phyloP scores from a whole-genome alignment of 208 protist species.

The Histomonas meleagridis region DNA sequence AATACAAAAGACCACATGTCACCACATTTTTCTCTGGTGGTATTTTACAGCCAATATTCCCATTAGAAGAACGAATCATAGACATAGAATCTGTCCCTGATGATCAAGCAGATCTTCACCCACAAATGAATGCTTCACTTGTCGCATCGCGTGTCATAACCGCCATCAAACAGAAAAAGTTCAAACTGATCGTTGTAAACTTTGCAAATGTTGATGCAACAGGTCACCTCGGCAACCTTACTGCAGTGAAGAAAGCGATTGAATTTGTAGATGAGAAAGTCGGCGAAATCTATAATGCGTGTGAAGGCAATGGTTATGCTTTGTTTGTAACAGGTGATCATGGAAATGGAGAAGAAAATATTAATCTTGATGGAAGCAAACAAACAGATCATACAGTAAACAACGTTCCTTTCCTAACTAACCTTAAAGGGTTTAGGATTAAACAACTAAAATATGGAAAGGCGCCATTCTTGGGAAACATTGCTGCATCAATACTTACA shows the following conservation, averaged over 20 bases:
- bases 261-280: background rate
- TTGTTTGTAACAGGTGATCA: slow-evolving; percentile 14
- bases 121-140: background rate
- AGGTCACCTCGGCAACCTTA: background rate
- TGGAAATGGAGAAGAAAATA: slow-evolving; percentile 31
- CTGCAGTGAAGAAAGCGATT: background rate
- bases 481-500: background rate
- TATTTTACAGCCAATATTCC: background rate
- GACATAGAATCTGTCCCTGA: background rate
- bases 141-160: background rate
- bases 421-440: background rate
- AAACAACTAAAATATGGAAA: background rate
- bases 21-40: slow-evolving; percentile 5
- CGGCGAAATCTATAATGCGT: background rate
- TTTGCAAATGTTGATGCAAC: slow-evolving; percentile 31
- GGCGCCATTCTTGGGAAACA: background rate
- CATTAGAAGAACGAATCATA: background rate
- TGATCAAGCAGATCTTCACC: background rate
- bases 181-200: slow-evolving; percentile 6
- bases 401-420: slow-evolving; percentile 20
- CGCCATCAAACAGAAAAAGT: background rate
- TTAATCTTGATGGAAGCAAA: background rate
- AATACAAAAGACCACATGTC: background rate
- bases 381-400: slow-evolving; percentile 22
- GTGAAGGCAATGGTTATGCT: background rate